phyloP scores from a whole-genome alignment of 352 stramenopile species.

The Pythium plurisporium region DNA sequence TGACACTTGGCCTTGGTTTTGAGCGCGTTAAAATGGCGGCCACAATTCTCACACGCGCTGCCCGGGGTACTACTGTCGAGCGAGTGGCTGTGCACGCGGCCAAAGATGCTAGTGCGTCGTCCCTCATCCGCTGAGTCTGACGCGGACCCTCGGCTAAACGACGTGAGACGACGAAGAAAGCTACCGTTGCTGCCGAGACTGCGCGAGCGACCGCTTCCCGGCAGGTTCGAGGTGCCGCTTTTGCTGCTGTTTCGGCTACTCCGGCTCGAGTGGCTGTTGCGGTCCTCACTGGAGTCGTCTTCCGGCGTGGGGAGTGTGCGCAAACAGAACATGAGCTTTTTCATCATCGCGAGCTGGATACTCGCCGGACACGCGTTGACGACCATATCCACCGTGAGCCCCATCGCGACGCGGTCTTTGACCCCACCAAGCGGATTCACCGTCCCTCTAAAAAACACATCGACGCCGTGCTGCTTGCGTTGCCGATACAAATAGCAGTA shows the following conservation, averaged over 20 bases:
- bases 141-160: conserved; percentile 6
- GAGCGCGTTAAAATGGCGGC: conserved; percentile 20
- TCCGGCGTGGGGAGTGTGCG: conserved; percentile 26
- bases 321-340: conserved; percentile 62
- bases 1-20: conserved; percentile 24
- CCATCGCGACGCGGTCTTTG: conserved; percentile 40
- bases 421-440: conserved; percentile 45
- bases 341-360: conserved; percentile 64
- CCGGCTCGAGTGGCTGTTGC: conserved; percentile 18
- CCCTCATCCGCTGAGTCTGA: background rate
- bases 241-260: conserved; percentile 25
- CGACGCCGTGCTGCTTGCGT: conserved; percentile 30
- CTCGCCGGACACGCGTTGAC: conserved; percentile 32
- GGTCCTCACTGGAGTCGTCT: background rate
- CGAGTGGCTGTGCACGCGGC: conserved; percentile 15
- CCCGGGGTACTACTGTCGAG: conserved; percentile 6
- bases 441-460: conserved; percentile 54
- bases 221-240: conserved; percentile 5
- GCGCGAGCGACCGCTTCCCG: background rate
- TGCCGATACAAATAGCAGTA: conserved; percentile 53
- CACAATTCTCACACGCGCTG: conserved; percentile 17
- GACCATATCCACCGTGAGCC: conserved; percentile 43
- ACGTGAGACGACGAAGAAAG: conserved; percentile 18
- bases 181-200: conserved; percentile 17
- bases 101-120: conserved; percentile 7